Evolutionary conservation across 106 monocot species (phyloP).

Genomic region (Allium cepa): DNA sequence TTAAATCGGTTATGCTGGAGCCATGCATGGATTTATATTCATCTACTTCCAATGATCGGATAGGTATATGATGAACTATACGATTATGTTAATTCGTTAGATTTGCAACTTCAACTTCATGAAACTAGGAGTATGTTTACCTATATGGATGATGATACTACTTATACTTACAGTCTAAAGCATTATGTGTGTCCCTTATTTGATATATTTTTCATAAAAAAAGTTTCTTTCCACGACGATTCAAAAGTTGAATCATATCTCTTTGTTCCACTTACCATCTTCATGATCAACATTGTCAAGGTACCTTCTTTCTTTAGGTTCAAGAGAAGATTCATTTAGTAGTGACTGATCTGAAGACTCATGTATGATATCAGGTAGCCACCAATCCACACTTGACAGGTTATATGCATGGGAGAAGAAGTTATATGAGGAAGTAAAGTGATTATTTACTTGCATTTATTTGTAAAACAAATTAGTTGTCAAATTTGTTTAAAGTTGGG

Average conservation of each 20-base stretch:
- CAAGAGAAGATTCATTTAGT: conserved; percentile 33
- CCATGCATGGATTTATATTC: conserved; percentile 49
- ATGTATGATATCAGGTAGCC: conserved; percentile 68
- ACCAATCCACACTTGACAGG: conserved; percentile 77
- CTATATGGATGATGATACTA: no score
- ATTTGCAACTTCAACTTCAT: no score
- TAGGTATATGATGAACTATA: no score
- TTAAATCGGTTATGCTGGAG: conserved; percentile 79
- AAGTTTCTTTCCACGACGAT: no score
- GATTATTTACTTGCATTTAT: neutral
- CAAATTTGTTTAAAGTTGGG: neutral
- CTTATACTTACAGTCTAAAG: no score
- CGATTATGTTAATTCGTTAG: no score
- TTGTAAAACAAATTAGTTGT: neutral
- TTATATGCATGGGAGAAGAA: conserved; percentile 96
- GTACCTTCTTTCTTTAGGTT: conserved; percentile 27
- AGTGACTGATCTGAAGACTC: conserved; percentile 66
- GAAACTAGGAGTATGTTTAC: no score
- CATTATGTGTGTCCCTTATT: neutral
- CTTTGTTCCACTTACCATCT: conserved; percentile 69
- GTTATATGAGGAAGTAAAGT: conserved; percentile 94
- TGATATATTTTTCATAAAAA: conserved; percentile 1
- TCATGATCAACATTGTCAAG: conserved; percentile 64
- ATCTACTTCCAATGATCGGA: conserved; percentile 42
- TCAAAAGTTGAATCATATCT: conserved; percentile 65